Evolutionary conservation across 352 stramenopile genomes (phyloP).

Genomic region (Thalassiosira delicatula): DNA sequence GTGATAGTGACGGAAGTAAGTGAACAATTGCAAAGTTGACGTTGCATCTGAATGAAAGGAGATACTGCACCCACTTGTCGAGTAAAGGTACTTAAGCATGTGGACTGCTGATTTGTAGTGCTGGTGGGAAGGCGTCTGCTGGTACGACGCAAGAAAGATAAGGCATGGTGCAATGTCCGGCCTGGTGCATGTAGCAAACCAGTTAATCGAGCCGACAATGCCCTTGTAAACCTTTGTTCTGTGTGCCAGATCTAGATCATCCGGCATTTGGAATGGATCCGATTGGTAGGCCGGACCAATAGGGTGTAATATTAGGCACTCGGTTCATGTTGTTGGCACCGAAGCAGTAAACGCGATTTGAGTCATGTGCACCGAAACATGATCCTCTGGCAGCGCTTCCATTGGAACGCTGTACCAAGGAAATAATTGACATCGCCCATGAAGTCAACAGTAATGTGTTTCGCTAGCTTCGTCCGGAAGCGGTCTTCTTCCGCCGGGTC

Average conservation of each 20-base stretch:
- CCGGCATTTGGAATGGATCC: slow-evolving; percentile 13
- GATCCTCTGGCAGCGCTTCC: neutral
- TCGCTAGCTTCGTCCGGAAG: neutral
- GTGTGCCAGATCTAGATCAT: neutral
- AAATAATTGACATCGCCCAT: slow-evolving; percentile 15
- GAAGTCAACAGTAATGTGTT: slow-evolving; percentile 11
- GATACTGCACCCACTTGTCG: neutral
- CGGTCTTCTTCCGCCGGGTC: neutral
- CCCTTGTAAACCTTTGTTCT: neutral
- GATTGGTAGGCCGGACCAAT: slow-evolving; percentile 27
- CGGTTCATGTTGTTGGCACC: neutral
- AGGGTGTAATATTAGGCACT: slow-evolving; percentile 6
- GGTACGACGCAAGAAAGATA: slow-evolving; percentile 12
- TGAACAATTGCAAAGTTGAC: neutral
- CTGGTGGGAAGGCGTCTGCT: neutral
- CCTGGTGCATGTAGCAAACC: neutral
- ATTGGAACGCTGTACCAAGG: slow-evolving; percentile 14
- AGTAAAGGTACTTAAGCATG: neutral
- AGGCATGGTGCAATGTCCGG: slow-evolving; percentile 2
- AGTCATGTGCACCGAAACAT: neutral
- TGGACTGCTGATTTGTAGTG: neutral
- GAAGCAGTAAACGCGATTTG: neutral
- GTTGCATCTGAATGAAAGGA: neutral
- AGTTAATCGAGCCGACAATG: slow-evolving; percentile 13
- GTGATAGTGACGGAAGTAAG: slow-evolving; percentile 10